A percentile compares a stretch with the other conserved stretches of the same genome.
phyloP scores from a whole-genome alignment of 495 filamentous ascomycete genomes.

The Aspergillus affinis region DNA sequence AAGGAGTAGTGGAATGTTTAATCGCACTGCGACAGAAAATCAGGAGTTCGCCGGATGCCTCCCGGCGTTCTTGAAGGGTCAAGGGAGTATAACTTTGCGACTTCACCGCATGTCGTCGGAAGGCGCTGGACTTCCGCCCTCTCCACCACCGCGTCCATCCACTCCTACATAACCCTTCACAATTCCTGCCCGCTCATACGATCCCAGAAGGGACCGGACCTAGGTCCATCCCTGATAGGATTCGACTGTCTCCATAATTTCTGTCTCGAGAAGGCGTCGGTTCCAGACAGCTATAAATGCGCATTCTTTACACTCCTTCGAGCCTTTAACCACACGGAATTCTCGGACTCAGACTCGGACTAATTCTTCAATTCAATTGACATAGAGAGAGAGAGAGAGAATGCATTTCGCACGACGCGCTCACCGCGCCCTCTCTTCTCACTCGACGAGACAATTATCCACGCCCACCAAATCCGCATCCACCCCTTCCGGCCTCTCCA shows the following conservation, averaged over 20 bases:
- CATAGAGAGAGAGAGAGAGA: not conserved
- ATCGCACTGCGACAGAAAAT: not conserved
- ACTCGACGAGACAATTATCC: constrained; percentile 13
- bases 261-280: not conserved
- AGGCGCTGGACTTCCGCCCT: constrained; percentile 1
- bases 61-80: no score
- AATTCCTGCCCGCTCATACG: no score
- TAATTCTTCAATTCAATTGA: not conserved
- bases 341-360: no score
- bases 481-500: constrained; percentile 27
- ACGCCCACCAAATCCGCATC: constrained; percentile 19
- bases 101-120: constrained; percentile 4
- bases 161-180: no score
- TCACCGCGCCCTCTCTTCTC: not conserved
- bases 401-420: constrained; percentile 8
- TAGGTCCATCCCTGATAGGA: no score
- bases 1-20: no score
- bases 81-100: not conserved
- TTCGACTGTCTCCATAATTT: no score
- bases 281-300: not conserved
- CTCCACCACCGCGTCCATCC: no score
- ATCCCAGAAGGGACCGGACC: no score
- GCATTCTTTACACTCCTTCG: no score
- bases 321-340: no score
- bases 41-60: not conserved